Evolutionary conservation across 176 grass and related monocot species (phyloP).

Genomic region (Hsuehochloa calcarea): DNA sequence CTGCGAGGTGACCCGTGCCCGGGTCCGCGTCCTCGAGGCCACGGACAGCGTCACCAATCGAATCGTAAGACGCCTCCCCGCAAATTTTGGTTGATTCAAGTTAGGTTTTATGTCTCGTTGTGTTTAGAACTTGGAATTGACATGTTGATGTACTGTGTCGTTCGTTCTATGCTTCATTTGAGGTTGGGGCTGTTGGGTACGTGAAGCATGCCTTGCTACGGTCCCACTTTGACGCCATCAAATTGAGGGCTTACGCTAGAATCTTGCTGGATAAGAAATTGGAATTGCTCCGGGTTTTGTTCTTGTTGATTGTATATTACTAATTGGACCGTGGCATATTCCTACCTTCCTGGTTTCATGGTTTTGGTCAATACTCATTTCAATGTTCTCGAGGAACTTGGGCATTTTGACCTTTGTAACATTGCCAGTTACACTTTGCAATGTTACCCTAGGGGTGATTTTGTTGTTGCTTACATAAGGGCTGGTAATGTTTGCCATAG

Average conservation of each 20-base stretch:
- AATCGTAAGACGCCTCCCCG: slow-evolving; percentile 39
- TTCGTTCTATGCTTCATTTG: background rate
- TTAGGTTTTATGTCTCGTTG: background rate
- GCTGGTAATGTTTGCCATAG: background rate
- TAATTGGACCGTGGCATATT: background rate
- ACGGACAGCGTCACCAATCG: slow-evolving; percentile 24
- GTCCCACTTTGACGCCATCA: background rate
- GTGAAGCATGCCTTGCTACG: background rate
- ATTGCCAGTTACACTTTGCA: background rate
- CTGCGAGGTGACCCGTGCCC: slow-evolving; percentile 67
- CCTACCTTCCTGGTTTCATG: background rate
- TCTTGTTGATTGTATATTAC: background rate
- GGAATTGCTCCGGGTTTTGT: background rate
- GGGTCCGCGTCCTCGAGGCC: slow-evolving; percentile 60
- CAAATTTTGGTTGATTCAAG: background rate
- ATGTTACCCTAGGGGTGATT: background rate
- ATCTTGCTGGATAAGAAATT: background rate
- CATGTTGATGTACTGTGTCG: background rate
- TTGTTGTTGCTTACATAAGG: background rate
- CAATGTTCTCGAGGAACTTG: background rate
- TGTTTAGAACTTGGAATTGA: background rate
- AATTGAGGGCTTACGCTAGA: background rate
- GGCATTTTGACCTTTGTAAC: background rate
- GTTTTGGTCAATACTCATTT: background rate
- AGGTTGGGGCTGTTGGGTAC: background rate